These are phyloP conservation scores for Saccharomyces jurei DNA, from an alignment of 805 yeast genomes.

Conservation along the genomic window DNA sequence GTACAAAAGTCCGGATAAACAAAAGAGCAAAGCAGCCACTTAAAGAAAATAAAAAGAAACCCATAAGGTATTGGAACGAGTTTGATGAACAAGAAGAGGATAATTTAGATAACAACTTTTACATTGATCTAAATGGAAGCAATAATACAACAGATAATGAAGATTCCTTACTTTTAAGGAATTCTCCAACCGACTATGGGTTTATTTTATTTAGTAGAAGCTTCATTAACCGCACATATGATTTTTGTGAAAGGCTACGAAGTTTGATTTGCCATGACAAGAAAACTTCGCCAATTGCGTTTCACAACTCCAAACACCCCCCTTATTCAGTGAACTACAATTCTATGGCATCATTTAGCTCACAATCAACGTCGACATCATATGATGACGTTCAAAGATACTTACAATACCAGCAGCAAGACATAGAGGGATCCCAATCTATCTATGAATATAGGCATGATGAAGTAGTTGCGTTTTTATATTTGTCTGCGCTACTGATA, in stretches of 20 bases:
- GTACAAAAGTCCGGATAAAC: not conserved
- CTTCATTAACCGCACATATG: slow-evolving; percentile 19
- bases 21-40: not conserved
- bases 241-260: slow-evolving; percentile 13
- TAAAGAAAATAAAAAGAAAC: not conserved
- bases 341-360: not conserved
- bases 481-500: slow-evolving; percentile 17
- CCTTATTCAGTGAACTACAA: not conserved
- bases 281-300: not conserved
- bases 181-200: slow-evolving; percentile 11
- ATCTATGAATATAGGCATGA: slow-evolving; percentile 27
- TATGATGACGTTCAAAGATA: slow-evolving; percentile 15
- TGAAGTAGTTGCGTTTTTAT: slow-evolving; percentile 25
- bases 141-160: slow-evolving; percentile 1
- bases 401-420: slow-evolving; percentile 11
- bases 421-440: slow-evolving; percentile 18
- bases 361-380: not conserved
- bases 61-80: slow-evolving; percentile 29
- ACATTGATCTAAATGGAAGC: slow-evolving; percentile 4
- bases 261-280: slow-evolving; percentile 5
- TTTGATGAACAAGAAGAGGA: slow-evolving; percentile 28
- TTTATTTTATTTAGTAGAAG: slow-evolving; percentile 20
- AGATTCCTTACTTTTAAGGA: not conserved
- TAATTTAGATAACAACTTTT: slow-evolving; percentile 6
- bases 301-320: not conserved